A percentile compares a stretch with the other conserved stretches of the same genome.
Evolutionary conservation across 805 yeast genomes (phyloP).

Genomic region (Yamadazyma tumulicola): DNA sequence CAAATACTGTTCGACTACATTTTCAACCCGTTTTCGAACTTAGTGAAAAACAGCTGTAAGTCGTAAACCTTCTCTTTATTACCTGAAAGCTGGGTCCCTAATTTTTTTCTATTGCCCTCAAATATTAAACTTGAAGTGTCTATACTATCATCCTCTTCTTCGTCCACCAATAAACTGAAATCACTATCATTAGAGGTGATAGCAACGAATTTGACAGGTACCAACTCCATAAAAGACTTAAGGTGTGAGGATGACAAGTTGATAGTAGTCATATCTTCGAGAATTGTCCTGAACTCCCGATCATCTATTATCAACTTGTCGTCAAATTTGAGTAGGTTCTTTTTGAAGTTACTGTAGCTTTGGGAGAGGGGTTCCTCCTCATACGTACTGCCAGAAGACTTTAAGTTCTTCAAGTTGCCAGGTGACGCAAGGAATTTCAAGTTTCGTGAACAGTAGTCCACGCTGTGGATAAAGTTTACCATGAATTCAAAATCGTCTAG

Average conservation of each 20-base stretch:
- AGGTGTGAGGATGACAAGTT: conserved; percentile 4
- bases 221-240: conserved; percentile 8
- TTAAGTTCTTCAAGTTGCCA: conserved; percentile 6
- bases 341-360: conserved; percentile 7
- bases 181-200: conserved; percentile 14
- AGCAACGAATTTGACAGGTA: conserved; percentile 10
- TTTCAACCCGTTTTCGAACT: conserved; percentile 14
- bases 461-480: conserved; percentile 10
- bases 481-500: conserved; percentile 10
- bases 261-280: conserved; percentile 8
- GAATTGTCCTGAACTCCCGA: conserved; percentile 7
- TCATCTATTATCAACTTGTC: conserved; percentile 8
- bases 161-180: conserved; percentile 12
- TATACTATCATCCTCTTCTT: conserved; percentile 9
- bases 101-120: conserved; percentile 11
- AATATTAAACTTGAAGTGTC: conserved; percentile 13
- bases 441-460: conserved; percentile 10
- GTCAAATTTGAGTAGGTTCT: conserved; percentile 6
- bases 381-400: neutral
- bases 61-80: conserved; percentile 13
- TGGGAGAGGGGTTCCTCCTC: neutral
- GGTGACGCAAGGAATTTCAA: conserved; percentile 10
- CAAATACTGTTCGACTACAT: conserved; percentile 6
- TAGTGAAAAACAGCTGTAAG: conserved; percentile 9
- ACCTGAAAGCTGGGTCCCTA: conserved; percentile 10